Evolutionary conservation across 2,329 filamentous ascomycete genomes (phyloP), one percentile per base, ranked within the genome.

Genomic region (Colletotrichum caudatum): DNA sequence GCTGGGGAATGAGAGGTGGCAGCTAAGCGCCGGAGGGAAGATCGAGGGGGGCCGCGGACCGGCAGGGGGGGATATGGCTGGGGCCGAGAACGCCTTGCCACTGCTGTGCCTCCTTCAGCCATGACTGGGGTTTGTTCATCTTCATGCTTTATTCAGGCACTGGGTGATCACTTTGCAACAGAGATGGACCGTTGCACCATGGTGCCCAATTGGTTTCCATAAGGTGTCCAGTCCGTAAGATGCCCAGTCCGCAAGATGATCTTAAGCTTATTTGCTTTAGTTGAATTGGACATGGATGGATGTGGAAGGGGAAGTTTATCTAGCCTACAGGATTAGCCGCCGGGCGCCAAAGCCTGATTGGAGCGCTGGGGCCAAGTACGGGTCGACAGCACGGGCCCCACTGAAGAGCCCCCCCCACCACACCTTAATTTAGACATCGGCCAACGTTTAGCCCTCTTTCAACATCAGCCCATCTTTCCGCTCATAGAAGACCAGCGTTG

Each of bases 41-140:
- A 39, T 69, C 65, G 65, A 68, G 64, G 46, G 62, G 66, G 33
- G 66, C 26, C 65, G 69, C 69, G 69, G 69, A 37, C 65, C 60
- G 60, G 54, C 26, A 29, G 48, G 16, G 69, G 69, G 69, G 44
- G 60, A 53, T 29, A 26, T 23, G 60, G 37, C 64, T 16, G 44
- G 51, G 59, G 35, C 64, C 39, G 58, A 58, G 41, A 51, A 62
- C 33, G 35, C 59, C 18, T 66, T 50, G 35, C 50, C 35, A 39
- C 39, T 48, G 53, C 51, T 59, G 60, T 51, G 59, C n/a, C 64
- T 48, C 26, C 53, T 63, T 41, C 12, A 50, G 39, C 33, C 5
- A 8, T 53, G 6, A 48, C 39, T 0, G 9, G n/a, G 46, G 46
- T 5, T 46, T 23, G 9, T 12, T 12, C 9, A 12, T 23, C 23